Percentiles rank a stretch among this genome's conserved stretches.
These are phyloP conservation scores for Borovskyia barvae DNA, from an alignment of 208 protist genomes.

Conservation along the genomic window DNA sequence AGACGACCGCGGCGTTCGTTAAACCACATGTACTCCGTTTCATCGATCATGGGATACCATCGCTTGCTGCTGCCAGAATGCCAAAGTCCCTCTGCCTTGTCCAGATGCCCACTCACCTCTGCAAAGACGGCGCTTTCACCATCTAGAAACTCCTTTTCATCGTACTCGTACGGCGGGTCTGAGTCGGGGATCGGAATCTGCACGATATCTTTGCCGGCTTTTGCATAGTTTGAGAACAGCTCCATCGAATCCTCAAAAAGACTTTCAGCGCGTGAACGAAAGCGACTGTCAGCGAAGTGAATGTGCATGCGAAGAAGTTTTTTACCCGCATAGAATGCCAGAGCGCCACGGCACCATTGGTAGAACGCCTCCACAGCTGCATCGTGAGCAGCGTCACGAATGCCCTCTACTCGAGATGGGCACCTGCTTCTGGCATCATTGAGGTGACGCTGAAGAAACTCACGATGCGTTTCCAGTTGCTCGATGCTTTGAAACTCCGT, in stretches of 20 bases:
- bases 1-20: conserved; percentile 86
- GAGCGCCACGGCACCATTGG: conserved; percentile 83
- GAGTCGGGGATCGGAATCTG: conserved; percentile 85
- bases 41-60: conserved; percentile 87
- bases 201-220: conserved; percentile 70
- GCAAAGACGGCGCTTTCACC: conserved; percentile 81
- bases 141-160: conserved; percentile 87
- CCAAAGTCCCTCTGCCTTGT: conserved; percentile 85
- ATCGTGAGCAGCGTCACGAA: conserved; percentile 62
- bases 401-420: conserved; percentile 62
- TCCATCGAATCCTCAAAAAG: conserved; percentile 86
- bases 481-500: conserved; percentile 68
- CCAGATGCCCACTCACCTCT: conserved; percentile 74
- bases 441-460: conserved; percentile 66
- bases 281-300: conserved; percentile 70
- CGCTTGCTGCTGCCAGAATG: conserved; percentile 76
- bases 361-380: conserved; percentile 77
- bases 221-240: conserved; percentile 79
- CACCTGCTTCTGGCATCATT: conserved; percentile 65
- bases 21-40: conserved; percentile 92
- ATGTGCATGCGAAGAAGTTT: conserved; percentile 70
- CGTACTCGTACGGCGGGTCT: conserved; percentile 83
- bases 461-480: conserved; percentile 76
- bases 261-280: conserved; percentile 74
- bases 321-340: conserved; percentile 75